Conservation (phyloP, 805 yeast genomes). For the Candida orba region DNA sequence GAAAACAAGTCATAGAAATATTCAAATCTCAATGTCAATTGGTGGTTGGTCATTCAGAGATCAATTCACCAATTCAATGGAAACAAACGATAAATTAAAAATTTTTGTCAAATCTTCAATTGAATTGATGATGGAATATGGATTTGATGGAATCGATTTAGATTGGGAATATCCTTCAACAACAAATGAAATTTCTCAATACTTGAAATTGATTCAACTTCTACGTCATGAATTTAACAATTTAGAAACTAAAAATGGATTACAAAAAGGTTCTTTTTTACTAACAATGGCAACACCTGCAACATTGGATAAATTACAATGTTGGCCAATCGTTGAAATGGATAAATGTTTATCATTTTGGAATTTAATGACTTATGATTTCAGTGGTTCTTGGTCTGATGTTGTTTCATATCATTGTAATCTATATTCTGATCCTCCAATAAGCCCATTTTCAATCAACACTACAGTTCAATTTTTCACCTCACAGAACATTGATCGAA, state of each 20-base stretch:
- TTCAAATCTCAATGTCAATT: conserved; percentile 63
- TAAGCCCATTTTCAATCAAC: conserved; percentile 40
- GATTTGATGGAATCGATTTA: conserved; percentile 85
- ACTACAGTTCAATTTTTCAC: conserved; percentile 40
- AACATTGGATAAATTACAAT: conserved; percentile 35
- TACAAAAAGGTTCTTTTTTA: conserved; percentile 28
- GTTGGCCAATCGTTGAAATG: conserved; percentile 45
- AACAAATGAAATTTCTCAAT: conserved; percentile 31
- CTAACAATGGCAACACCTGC: conserved; percentile 79
- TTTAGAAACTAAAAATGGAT: conserved; percentile 10
- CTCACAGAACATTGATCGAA: conserved; percentile 33
- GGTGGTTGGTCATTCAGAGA: conserved; percentile 71
- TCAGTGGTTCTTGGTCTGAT: conserved; percentile 69
- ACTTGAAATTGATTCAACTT: conserved; percentile 25
- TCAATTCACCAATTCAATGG: conserved; percentile 28
- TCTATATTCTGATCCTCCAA: conserved; percentile 30
- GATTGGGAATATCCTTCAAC: conserved; percentile 89
- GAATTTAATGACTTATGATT: conserved; percentile 92
- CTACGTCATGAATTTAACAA: neutral
- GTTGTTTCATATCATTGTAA: conserved; percentile 65
- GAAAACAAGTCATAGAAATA: conserved; percentile 32
- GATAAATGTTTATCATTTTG: conserved; percentile 55
- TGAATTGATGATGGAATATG: conserved; percentile 40
- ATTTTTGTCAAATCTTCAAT: conserved; percentile 47
- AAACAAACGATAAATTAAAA: conserved; percentile 32